Evolutionary conservation across 306 rosid genomes (phyloP).

Genomic region (Castanea crenata): DNA sequence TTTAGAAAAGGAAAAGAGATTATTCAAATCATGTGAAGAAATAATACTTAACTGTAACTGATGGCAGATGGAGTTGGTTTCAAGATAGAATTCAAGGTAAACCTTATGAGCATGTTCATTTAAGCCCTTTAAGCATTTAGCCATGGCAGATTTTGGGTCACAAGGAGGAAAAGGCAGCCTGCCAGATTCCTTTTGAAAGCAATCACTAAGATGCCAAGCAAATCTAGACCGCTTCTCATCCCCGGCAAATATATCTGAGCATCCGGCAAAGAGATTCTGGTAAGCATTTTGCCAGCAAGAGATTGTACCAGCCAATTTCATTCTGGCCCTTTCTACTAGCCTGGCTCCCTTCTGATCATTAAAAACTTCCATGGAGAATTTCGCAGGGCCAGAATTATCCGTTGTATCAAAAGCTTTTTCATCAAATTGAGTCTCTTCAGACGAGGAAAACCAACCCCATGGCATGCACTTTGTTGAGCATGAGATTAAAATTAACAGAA

Average conservation of each 20-base stretch:
- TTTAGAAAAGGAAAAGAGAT: background rate
- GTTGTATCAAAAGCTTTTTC: slow-evolving; percentile 18
- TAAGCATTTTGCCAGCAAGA: slow-evolving; percentile 79
- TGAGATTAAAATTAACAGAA: slow-evolving; percentile 21
- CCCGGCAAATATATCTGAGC: slow-evolving; percentile 58
- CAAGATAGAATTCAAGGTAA: slow-evolving; percentile 85
- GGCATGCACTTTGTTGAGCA: slow-evolving; percentile 36
- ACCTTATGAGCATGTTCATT: slow-evolving; percentile 63
- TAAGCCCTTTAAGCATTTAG: slow-evolving; percentile 40
- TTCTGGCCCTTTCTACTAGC: slow-evolving; percentile 52
- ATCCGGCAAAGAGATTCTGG: slow-evolving; percentile 61
- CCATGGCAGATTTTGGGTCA: slow-evolving; percentile 46
- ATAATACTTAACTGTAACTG: slow-evolving; percentile 27
- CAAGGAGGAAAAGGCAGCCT: slow-evolving; percentile 65
- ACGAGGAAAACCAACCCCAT: slow-evolving; percentile 67
- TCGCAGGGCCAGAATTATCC: slow-evolving; percentile 29
- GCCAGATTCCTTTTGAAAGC: slow-evolving; percentile 82
- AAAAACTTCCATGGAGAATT: slow-evolving; percentile 57
- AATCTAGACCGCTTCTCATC: slow-evolving; percentile 72
- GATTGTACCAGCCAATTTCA: slow-evolving; percentile 45
- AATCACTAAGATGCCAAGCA: slow-evolving; percentile 88
- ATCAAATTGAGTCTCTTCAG: slow-evolving; percentile 21
- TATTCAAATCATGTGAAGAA: background rate
- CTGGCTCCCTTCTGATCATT: slow-evolving; percentile 50
- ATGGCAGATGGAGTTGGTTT: slow-evolving; percentile 60